phyloP scores from a whole-genome alignment of 495 filamentous ascomycete species.

The Lophium mytilinum region DNA sequence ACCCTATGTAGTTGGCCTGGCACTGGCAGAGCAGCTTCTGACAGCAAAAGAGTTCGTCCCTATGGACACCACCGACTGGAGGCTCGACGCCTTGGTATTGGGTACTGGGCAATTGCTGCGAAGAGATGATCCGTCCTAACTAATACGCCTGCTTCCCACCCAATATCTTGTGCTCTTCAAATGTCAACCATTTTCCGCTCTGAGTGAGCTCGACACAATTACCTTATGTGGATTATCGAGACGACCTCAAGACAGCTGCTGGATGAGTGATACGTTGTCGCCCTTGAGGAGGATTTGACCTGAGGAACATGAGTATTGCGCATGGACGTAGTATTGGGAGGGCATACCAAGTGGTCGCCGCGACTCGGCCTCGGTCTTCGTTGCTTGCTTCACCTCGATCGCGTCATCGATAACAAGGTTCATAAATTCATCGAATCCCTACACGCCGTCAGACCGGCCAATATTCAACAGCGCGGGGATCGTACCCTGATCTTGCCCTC shows the following conservation, averaged over 20 bases:
- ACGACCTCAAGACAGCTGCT: conserved; percentile 49
- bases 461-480: background rate
- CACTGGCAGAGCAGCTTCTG: conserved; percentile 81
- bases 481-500: conserved; percentile 88
- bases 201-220: too few species aligned
- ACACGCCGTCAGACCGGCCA: conserved; percentile 5
- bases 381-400: conserved; percentile 78
- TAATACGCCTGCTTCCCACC: background rate
- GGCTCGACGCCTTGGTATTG: conserved; percentile 56
- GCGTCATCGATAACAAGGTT: conserved; percentile 95
- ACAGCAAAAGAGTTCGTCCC: conserved; percentile 53
- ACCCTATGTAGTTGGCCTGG: conserved; percentile 57
- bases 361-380: conserved; percentile 70
- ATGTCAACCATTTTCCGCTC: too few species aligned
- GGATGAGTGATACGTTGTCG: conserved; percentile 93
- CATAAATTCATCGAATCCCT: conserved; percentile 99
- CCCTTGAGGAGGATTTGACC: conserved; percentile 96
- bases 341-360: conserved; percentile 72
- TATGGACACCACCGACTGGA: conserved; percentile 57
- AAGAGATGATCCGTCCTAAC: background rate
- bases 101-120: conserved; percentile 41
- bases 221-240: background rate
- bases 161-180: background rate
- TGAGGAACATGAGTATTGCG: conserved; percentile 30
- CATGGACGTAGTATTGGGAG: too few species aligned